Base-by-base conservation (phyloP, 176 grass and related monocot genomes). In the Avena atlantica region DNA sequence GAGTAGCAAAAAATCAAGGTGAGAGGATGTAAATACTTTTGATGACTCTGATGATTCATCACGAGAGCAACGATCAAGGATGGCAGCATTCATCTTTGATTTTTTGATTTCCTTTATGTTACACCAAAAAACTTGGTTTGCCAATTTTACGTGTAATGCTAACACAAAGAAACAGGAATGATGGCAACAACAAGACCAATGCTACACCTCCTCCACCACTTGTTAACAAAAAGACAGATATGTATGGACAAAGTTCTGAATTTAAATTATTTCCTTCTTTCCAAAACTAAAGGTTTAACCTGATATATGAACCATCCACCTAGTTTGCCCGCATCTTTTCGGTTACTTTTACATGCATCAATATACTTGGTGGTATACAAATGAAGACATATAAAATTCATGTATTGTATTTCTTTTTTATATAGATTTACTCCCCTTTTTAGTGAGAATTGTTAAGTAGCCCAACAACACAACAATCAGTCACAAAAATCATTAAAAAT, bases 381-480 rank as follows among this genome's bases (percentile, higher is more conserved):
- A 49, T 56, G 15, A 16, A 3, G 17, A 59, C 7, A 59, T 23
- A 23, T n/a, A 74, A 2, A 75, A 3, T 53, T 16, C 6, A 20
- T 4, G 15, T 17, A 57, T 17, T 5, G 55, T 58, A 58, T 53
- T 52, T 53, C 21, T 29, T 25, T 52, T 29, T 14, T 17, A 14
- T 52, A 24, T 52, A 52, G 6, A 31, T 76, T 1, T 16, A 76
- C 8, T 76, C 53, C 17, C 23, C 4, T 2, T 27, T 29, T 13
- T 27, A 29, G 47, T 53, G 73, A 25, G 6, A 76, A 48, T 10
- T 76, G 23, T 53, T 76, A 76, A 8, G 87, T 34, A 78, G 59
- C 7, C 12, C 6, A 19, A n/a, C 23, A 1, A 13, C 58, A 12
- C 20, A 20, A 24, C 27, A 78, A 37, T 0, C 11, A 2, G 6